Evolutionary conservation across 2,329 filamentous ascomycete genomes (phyloP).

Genomic region (Chrysoporthe cubensis): DNA sequence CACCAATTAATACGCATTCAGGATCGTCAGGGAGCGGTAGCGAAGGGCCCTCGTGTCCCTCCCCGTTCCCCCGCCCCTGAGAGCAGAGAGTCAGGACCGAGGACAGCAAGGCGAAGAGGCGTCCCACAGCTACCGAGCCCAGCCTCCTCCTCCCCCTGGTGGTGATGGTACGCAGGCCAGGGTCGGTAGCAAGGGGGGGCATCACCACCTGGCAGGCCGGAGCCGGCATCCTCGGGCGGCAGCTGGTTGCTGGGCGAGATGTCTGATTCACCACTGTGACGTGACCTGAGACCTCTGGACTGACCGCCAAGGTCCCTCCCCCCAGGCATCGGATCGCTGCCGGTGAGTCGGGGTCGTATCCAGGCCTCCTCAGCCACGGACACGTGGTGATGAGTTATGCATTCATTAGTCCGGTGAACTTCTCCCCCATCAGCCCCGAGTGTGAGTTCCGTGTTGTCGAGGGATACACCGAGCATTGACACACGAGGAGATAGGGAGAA

Average conservation of each 20-base stretch:
- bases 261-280: slow-evolving; percentile 2
- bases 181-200: background rate
- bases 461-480: background rate
- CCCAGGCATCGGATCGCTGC: background rate
- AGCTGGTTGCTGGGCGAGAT: background rate
- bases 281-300: background rate
- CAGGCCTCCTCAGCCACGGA: background rate
- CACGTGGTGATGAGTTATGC: background rate
- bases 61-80: too few species aligned
- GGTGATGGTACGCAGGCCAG: background rate
- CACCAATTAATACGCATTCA: too few species aligned
- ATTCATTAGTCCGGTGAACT: background rate
- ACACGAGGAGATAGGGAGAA: background rate
- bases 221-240: background rate
- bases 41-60: too few species aligned
- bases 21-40: too few species aligned
- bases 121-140: background rate
- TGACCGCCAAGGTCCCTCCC: background rate
- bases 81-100: background rate
- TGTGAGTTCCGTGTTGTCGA: background rate
- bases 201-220: background rate
- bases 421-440: background rate
- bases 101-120: background rate
- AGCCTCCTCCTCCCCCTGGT: too few species aligned
- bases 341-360: background rate